phyloP scores from a whole-genome alignment of 148 eudicot genomes.

The Agrostemma githago region DNA sequence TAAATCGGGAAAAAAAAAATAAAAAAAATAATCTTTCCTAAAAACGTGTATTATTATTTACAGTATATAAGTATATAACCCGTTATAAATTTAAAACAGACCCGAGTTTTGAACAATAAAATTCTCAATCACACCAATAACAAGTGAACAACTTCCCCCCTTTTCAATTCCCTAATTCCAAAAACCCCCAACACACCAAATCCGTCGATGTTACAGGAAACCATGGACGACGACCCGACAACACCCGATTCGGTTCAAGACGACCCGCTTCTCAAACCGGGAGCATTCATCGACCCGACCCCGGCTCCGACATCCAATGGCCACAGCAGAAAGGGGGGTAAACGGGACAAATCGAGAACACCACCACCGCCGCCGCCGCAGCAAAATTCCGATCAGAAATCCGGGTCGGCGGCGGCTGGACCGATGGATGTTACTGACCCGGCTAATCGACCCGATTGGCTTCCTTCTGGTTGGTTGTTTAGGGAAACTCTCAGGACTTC shows the following conservation, averaged over 20 bases:
- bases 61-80: no score
- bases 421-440: constrained; percentile 3
- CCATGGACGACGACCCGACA: constrained; percentile 22
- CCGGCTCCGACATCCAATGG: constrained; percentile 21
- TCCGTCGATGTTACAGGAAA: constrained; percentile 6
- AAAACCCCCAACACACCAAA: neutral
- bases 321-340: neutral
- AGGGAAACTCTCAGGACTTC: constrained; percentile 22
- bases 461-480: constrained; percentile 36
- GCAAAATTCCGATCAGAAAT: constrained; percentile 16
- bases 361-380: neutral
- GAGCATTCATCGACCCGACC: constrained; percentile 33
- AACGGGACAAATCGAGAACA: neutral
- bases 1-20: no score
- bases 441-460: constrained; percentile 31
- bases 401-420: neutral
- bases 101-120: no score
- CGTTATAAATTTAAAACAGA: no score
- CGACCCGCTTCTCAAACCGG: constrained; percentile 35
- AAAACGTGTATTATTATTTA: no score
- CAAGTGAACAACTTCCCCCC: no score
- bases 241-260: constrained; percentile 5
- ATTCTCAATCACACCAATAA: no score
- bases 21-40: no score
- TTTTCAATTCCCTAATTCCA: neutral